Evolutionary conservation across 331 rosid species (phyloP).

Genomic region (Dryas integrifolia): DNA sequence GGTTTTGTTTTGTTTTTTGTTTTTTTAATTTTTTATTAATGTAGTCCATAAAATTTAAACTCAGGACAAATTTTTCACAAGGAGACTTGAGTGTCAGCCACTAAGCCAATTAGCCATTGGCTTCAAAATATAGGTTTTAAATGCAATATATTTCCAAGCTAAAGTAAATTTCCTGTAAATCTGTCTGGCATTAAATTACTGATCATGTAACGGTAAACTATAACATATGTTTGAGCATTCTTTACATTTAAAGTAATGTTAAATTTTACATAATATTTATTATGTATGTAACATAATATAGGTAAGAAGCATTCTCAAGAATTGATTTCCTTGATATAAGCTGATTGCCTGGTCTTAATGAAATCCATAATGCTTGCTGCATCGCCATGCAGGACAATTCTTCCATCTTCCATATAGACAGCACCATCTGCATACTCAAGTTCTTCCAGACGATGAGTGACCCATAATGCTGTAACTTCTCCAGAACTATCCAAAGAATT

Average conservation of each 20-base stretch:
- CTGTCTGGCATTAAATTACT: no score
- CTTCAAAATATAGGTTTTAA: no score
- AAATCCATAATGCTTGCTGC: conserved; percentile 48
- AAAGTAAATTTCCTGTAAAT: no score
- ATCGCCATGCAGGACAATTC: conserved; percentile 62
- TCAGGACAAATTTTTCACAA: no score
- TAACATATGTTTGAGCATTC: not conserved
- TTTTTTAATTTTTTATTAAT: no score
- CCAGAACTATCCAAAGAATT: conserved; percentile 57
- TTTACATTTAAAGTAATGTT: not conserved
- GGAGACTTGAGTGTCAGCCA: no score
- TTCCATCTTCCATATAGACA: conserved; percentile 86
- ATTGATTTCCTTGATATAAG: conserved; percentile 54
- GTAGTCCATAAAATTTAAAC: no score
- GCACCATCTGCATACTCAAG: conserved; percentile 89
- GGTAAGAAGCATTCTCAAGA: conserved; percentile 4
- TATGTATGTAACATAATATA: not conserved
- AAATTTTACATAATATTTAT: not conserved
- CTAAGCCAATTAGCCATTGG: no score
- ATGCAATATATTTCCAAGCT: no score
- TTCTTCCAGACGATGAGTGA: conserved; percentile 92
- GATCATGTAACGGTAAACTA: no score
- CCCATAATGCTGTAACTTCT: conserved; percentile 87
- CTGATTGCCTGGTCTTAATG: conserved; percentile 66
- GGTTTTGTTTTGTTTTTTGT: no score